phyloP scores from a whole-genome alignment of 2,329 filamentous ascomycete genomes.

The Fusarium continuum region DNA sequence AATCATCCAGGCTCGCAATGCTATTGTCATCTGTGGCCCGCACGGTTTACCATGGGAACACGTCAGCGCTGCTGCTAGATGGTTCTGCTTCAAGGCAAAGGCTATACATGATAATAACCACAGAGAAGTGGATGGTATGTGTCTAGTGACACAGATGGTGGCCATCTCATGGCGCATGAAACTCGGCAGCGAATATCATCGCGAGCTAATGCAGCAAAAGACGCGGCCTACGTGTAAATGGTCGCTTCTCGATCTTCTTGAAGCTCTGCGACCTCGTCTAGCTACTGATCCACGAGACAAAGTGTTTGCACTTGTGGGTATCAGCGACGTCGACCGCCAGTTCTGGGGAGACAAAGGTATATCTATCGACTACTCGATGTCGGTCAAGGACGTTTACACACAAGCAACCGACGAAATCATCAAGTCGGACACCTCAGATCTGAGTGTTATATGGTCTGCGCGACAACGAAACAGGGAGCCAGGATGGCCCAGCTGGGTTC shows the following conservation, averaged over 20 bases:
- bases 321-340: constrained; percentile 16
- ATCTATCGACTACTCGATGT: constrained; percentile 21
- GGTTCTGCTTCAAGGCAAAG: constrained; percentile 24
- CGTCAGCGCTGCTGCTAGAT: constrained; percentile 27
- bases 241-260: constrained; percentile 19
- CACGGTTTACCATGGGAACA: constrained; percentile 18
- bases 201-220: neutral
- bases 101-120: neutral
- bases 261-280: constrained; percentile 19
- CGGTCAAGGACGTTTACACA: constrained; percentile 15
- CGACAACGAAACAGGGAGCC: constrained; percentile 12
- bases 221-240: constrained; percentile 20
- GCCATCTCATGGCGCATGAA: constrained; percentile 21
- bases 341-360: neutral
- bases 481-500: constrained; percentile 35
- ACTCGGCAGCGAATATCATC: constrained; percentile 13
- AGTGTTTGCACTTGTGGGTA: constrained; percentile 25
- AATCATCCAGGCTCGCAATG: constrained; percentile 34
- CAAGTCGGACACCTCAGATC: neutral
- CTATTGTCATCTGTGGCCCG: constrained; percentile 19
- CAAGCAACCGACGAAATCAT: constrained; percentile 27
- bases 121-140: constrained; percentile 14
- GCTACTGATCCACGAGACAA: constrained; percentile 32
- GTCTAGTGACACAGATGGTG: constrained; percentile 13
- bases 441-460: constrained; percentile 26